Percentiles rank a stretch among this genome's conserved stretches.
phyloP scores from a whole-genome alignment of 768 basidiomycete species.

The Rhodotorula paludigena region DNA sequence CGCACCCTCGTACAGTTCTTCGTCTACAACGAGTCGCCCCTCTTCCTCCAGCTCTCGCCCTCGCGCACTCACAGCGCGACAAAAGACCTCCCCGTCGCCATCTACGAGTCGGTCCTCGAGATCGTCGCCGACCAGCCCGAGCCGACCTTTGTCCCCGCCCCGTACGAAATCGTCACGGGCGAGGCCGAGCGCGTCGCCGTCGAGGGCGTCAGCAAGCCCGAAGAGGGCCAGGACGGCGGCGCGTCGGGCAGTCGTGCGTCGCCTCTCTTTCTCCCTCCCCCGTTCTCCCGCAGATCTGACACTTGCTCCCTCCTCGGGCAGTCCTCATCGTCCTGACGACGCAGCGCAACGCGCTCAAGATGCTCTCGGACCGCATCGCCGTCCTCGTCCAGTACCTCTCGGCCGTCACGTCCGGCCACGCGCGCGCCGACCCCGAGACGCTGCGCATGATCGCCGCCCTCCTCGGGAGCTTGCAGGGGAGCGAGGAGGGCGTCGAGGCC shows the following conservation, averaged over 20 bases:
- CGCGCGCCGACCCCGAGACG: slow-evolving; percentile 69
- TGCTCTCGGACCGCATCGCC: slow-evolving; percentile 86
- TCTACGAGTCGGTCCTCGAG: slow-evolving; percentile 88
- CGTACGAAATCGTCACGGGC: slow-evolving; percentile 88
- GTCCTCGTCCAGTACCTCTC: slow-evolving; percentile 81
- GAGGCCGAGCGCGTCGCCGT: slow-evolving; percentile 99
- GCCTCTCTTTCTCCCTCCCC: background rate
- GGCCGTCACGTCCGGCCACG: slow-evolving; percentile 56
- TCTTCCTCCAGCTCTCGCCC: slow-evolving; percentile 63
- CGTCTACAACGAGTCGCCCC: slow-evolving; percentile 76
- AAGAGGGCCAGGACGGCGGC: slow-evolving; percentile 58
- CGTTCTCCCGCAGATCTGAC: background rate
- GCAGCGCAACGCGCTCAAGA: slow-evolving; percentile 89
- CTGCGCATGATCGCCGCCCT: slow-evolving; percentile 80
- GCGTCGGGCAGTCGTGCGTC: slow-evolving; percentile 58
- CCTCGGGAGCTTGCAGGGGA: slow-evolving; percentile 58
- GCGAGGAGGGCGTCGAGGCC: background rate
- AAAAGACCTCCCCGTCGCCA: slow-evolving; percentile 78
- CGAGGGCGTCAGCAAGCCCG: slow-evolving; percentile 72
- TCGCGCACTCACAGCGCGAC: background rate
- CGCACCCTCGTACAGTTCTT: slow-evolving; percentile 59
- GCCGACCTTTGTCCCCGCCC: slow-evolving; percentile 52
- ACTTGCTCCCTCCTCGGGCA: slow-evolving; percentile 44
- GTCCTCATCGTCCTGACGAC: slow-evolving; percentile 87
- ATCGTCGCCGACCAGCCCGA: slow-evolving; percentile 62